A percentile compares a stretch with the other conserved stretches of the same genome.
Conservation (phyloP, 2,329 filamentous ascomycete species). For the Curvularia sp. region DNA sequence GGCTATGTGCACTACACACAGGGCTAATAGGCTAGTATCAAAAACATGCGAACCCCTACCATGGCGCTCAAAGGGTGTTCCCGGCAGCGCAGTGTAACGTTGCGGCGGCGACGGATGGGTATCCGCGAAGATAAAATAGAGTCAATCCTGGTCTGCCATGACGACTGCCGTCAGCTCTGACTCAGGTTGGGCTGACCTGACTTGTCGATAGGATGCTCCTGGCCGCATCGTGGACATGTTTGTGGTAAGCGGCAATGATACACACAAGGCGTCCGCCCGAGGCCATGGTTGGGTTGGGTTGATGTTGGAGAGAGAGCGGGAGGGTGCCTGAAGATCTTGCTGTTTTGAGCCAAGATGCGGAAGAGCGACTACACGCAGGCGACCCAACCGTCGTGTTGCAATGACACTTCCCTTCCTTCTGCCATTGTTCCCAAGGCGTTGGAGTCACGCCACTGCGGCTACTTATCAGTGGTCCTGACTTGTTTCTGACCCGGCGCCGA, state of each 20-base stretch:
- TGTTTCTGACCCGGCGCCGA: slow-evolving; percentile 20
- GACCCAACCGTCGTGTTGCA: slow-evolving; percentile 16
- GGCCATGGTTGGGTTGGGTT: neutral
- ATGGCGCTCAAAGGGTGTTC: neutral
- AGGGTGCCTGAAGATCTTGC: slow-evolving; percentile 27
- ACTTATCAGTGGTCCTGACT: slow-evolving; percentile 18
- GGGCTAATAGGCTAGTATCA: neutral
- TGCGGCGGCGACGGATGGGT: slow-evolving; percentile 6
- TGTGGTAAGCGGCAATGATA: neutral
- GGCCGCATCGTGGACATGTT: neutral
- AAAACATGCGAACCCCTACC: neutral
- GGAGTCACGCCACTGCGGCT: slow-evolving; percentile 19
- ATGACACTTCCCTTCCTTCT: slow-evolving; percentile 13
- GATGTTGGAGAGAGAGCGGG: slow-evolving; percentile 6
- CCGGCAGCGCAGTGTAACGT: slow-evolving; percentile 10
- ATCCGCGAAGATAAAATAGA: slow-evolving; percentile 5
- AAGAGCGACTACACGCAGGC: slow-evolving; percentile 13
- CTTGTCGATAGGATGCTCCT: neutral
- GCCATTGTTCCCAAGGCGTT: slow-evolving; percentile 19
- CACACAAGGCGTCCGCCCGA: neutral
- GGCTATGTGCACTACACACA: neutral
- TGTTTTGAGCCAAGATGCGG: slow-evolving; percentile 21
- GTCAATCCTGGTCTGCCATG: slow-evolving; percentile 6
- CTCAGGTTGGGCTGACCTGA: slow-evolving; percentile 12
- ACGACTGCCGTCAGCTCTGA: slow-evolving; percentile 9